Conservation (phyloP, 805 yeast genomes). For the Isabelozyma rhagii region DNA sequence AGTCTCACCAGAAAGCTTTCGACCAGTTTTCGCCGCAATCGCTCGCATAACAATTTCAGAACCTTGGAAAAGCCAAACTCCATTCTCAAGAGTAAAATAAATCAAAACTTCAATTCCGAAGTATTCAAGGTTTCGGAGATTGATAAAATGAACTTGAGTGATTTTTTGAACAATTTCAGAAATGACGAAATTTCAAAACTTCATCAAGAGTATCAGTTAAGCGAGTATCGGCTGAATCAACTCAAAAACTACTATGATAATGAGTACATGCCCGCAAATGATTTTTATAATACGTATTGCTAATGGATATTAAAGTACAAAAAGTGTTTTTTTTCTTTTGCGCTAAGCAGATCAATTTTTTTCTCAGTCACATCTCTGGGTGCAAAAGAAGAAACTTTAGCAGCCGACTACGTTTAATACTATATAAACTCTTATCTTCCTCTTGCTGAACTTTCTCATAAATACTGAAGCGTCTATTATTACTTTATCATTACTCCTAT, state of each 20-base stretch:
- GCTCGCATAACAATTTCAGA: not conserved
- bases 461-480: not conserved
- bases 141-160: slow-evolving; percentile 14
- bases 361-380: not conserved
- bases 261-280: not conserved
- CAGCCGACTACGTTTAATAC: not conserved
- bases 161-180: slow-evolving; percentile 15
- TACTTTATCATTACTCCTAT: not conserved
- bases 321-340: not conserved
- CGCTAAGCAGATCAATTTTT: not conserved
- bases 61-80: slow-evolving; percentile 9
- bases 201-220: slow-evolving; percentile 8
- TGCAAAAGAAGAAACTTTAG: not conserved
- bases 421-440: not conserved
- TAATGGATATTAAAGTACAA: not conserved
- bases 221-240: slow-evolving; percentile 10
- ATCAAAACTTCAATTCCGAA: slow-evolving; percentile 21
- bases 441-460: not conserved
- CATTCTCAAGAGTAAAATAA: slow-evolving; percentile 23
- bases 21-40: not conserved
- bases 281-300: not conserved
- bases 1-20: slow-evolving; percentile 1
- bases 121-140: slow-evolving; percentile 7
- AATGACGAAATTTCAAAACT: slow-evolving; percentile 10
- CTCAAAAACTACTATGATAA: slow-evolving; percentile 13